A percentile compares a stretch with the other conserved stretches of the same genome.
These are phyloP conservation scores for Samsoniella hepiali DNA, from an alignment of 2,329 filamentous ascomycete species.

Conservation along the genomic window DNA sequence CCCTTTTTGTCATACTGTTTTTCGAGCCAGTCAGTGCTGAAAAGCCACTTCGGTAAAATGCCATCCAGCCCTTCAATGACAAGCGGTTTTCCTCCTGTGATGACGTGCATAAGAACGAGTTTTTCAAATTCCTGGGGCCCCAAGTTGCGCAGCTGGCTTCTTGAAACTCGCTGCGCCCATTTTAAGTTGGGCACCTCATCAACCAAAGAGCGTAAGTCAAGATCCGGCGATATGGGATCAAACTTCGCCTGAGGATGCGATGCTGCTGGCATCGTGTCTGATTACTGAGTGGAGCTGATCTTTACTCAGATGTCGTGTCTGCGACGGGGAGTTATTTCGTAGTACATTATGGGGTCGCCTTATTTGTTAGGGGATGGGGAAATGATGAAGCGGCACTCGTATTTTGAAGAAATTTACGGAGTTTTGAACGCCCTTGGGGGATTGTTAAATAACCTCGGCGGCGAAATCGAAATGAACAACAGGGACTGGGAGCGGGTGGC, in stretches of 20 bases:
- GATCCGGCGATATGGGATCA: conserved; percentile 81
- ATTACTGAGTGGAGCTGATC: background rate
- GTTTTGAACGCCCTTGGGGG: background rate
- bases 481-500: background rate
- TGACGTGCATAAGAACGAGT: conserved; percentile 77
- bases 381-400: too few species aligned
- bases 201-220: conserved; percentile 74
- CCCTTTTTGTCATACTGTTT: conserved; percentile 75
- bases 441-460: background rate
- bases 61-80: conserved; percentile 87
- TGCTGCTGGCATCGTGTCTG: conserved; percentile 65
- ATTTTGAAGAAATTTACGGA: background rate
- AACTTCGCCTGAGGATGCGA: conserved; percentile 83
- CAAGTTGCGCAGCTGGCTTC: conserved; percentile 72
- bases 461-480: background rate
- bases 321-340: too few species aligned
- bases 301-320: background rate
- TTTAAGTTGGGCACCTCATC: conserved; percentile 80
- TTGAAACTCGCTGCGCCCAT: conserved; percentile 77
- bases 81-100: conserved; percentile 79
- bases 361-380: background rate
- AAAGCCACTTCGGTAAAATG: conserved; percentile 71
- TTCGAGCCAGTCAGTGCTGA: conserved; percentile 77
- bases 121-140: conserved; percentile 80
- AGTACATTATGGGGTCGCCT: background rate